Evolutionary conservation across 495 filamentous ascomycete species (phyloP).

Genomic region (Aspergillus kassunensis): DNA sequence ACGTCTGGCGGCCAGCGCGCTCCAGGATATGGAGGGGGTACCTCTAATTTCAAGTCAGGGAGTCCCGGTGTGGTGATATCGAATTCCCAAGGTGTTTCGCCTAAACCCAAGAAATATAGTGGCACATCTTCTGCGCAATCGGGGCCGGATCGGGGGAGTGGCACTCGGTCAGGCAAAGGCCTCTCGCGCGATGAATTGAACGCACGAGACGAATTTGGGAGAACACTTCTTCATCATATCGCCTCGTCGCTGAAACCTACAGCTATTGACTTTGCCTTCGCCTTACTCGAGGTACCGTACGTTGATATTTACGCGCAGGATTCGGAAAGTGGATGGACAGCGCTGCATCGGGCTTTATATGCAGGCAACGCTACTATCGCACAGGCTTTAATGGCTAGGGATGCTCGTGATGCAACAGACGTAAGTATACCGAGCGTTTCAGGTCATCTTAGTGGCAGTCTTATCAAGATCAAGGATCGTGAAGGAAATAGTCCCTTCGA

Average conservation of each 20-base stretch:
- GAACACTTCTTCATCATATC: slow-evolving; percentile 82
- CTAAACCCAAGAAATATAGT: slow-evolving; percentile 37
- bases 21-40: slow-evolving; percentile 26
- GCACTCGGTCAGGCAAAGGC: slow-evolving; percentile 14
- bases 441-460: slow-evolving; percentile 49
- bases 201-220: slow-evolving; percentile 68
- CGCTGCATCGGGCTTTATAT: slow-evolving; percentile 88
- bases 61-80: slow-evolving; percentile 46
- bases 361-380: slow-evolving; percentile 88
- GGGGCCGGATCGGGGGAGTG: slow-evolving; percentile 21
- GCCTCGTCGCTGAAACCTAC: slow-evolving; percentile 68
- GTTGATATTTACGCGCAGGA: slow-evolving; percentile 85
- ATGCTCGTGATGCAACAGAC: slow-evolving; percentile 60
- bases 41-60: slow-evolving; percentile 36
- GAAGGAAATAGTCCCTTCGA: slow-evolving; percentile 95
- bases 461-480: slow-evolving; percentile 93
- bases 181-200: slow-evolving; percentile 74
- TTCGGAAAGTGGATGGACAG: slow-evolving; percentile 91
- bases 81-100: slow-evolving; percentile 43
- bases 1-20: slow-evolving; percentile 37
- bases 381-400: slow-evolving; percentile 69
- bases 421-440: slow-evolving; percentile 43
- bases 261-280: slow-evolving; percentile 66
- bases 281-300: slow-evolving; percentile 74
- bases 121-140: slow-evolving; percentile 30